A percentile compares a stretch with the other conserved stretches of the same genome.
Conservation (phyloP, 768 basidiomycete genomes). For the Mycena albidolilacea region DNA sequence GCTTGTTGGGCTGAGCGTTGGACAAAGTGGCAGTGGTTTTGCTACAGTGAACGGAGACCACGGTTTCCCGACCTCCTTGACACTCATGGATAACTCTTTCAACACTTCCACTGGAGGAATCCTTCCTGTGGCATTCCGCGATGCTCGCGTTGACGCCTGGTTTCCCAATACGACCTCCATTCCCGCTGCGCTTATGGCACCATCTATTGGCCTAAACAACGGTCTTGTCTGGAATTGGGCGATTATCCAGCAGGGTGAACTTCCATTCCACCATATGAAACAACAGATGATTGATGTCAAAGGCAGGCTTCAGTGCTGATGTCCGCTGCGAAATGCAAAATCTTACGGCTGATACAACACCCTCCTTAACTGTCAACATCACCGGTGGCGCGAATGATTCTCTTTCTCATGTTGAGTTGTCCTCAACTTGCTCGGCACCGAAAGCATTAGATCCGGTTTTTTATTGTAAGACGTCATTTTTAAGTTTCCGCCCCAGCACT, state of each 20-base stretch:
- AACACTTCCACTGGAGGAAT: not conserved
- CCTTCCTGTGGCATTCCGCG: not conserved
- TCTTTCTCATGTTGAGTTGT: not conserved
- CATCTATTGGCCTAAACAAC: not conserved
- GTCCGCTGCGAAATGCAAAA: not conserved
- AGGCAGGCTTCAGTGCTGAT: constrained; percentile 14
- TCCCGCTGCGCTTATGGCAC: not conserved
- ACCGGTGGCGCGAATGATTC: not conserved
- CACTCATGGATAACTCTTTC: not conserved
- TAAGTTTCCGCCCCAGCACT: too few relatives aligned
- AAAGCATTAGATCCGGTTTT: not conserved
- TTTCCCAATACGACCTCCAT: not conserved
- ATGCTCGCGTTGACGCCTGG: not conserved
- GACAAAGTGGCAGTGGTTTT: constrained; percentile 18
- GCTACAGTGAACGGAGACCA: not conserved
- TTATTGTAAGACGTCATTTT: not conserved
- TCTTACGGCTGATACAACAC: constrained; percentile 5
- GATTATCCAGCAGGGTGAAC: constrained; percentile 8
- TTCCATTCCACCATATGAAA: too few relatives aligned
- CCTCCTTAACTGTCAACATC: not conserved
- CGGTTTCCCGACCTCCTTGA: not conserved
- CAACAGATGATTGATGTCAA: not conserved
- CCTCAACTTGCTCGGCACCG: constrained; percentile 11
- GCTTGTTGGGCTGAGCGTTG: not conserved
- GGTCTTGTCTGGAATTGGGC: not conserved